Conservation (phyloP, 495 filamentous ascomycete species). For the Talaromyces borbonicus region DNA sequence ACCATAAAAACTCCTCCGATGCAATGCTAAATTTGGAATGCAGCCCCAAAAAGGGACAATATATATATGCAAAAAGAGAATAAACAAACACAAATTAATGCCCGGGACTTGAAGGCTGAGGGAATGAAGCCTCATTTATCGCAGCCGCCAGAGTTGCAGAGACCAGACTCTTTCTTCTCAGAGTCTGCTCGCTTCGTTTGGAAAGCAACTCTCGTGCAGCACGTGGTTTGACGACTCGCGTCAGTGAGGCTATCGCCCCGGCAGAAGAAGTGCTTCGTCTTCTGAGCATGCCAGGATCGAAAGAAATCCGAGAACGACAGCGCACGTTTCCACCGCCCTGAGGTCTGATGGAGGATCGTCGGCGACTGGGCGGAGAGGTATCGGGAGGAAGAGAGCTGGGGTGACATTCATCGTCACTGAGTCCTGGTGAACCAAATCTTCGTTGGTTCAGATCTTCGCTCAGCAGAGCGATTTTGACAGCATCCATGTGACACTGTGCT, state of each 20-base stretch:
- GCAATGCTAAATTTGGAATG: not conserved
- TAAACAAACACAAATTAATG: not conserved
- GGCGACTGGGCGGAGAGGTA: conserved; percentile 22
- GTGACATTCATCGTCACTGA: conserved; percentile 29
- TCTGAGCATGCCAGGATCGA: conserved; percentile 1
- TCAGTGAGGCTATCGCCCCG: conserved; percentile 1
- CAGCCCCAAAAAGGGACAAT: conserved; percentile 5
- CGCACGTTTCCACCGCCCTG: not conserved
- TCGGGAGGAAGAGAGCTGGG: conserved; percentile 34
- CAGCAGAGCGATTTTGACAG: conserved; percentile 25
- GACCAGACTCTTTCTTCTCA: conserved; percentile 36
- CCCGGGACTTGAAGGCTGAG: not conserved
- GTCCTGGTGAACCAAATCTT: conserved; percentile 7
- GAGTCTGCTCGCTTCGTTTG: conserved; percentile 31
- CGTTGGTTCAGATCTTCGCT: conserved; percentile 14
- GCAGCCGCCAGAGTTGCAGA: conserved; percentile 35
- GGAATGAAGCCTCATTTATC: conserved; percentile 16
- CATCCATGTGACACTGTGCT: conserved; percentile 33
- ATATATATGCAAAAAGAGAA: conserved; percentile 9
- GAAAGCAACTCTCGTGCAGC: conserved; percentile 13
- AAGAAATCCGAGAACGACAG: not conserved
- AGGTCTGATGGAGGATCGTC: conserved; percentile 14
- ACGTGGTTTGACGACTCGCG: conserved; percentile 33
- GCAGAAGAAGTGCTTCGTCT: conserved; percentile 8
- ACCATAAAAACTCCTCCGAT: not conserved